Base-by-base conservation (phyloP, 345 rosid genomes). In the Ceriops zippeliana region DNA sequence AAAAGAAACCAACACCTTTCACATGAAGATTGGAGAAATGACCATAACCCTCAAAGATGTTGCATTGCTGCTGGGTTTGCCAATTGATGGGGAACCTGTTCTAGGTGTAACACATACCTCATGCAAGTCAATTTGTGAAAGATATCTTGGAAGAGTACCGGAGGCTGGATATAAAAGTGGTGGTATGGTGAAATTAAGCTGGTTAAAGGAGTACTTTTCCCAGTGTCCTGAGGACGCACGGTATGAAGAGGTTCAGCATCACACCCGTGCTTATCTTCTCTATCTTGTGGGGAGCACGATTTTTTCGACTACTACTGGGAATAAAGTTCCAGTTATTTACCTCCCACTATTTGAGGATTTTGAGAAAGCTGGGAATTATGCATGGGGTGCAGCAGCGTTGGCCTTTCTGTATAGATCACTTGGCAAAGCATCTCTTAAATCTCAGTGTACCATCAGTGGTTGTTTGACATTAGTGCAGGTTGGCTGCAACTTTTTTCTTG, bases 291-390 rank as follows among this genome's bases (percentile, higher is more conserved):
- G 98, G 58, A 93, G 98, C 71, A 93, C 98, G 0, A 86, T 93
- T 70, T 90, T 93, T 80, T 93, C 97, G 8, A 90, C 97, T 1
- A 93, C 98, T 31, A 93, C 97, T 22, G 98, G 98, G 67, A 93
- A 93, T 80, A 93, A 93, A 76, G 98, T 93, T 27, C 98, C 98
- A n/a, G 98, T 93, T 35, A 90, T 93, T 97, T 93, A 93, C 81
- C 93, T 93, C 63, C 98, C 98, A 8, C 66, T 93, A 73, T 93
- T 93, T 79, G 88, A 82, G 49, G 79, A 84, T 83, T 90, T 93
- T 76, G 96, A 91, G 46, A 85, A 84, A 63, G 85, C 96, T 66
- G 98, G 96, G 58, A 84, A 71, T 22, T 93, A 80, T 83, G 92
- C 98, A 7, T 93, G 96, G 96, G 98, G 97, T 52, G 96, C 98